Evolutionary conservation across 106 monocot genomes (phyloP), one percentile per base, ranked within the genome.

Genomic region (Posidonia australis): DNA sequence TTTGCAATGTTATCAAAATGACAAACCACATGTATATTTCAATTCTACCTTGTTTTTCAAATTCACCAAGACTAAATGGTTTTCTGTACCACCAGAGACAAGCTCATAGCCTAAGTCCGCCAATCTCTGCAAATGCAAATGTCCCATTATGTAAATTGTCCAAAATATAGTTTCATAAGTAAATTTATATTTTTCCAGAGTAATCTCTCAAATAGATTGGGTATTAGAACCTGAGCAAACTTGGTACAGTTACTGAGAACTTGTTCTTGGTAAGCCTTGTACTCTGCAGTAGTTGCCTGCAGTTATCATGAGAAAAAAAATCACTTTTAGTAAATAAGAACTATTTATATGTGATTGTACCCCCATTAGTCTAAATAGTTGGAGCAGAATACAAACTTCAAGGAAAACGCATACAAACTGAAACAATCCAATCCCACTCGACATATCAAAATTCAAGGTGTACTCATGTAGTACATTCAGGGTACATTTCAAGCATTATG

Each of bases 81-180:
- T 94, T 17, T 94, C 93, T 22, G 93, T 94, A 54, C 93, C 93
- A 63, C 93, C 93, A 62, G 93, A 94, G 70, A 94, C 93, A 74
- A 94, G 93, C 0, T 94, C 93, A 70, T 89, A 89, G 11, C 86
- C 89, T 70, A 77, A 80, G 61, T 70, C 74, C 51, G 25, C 28
- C 72, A 94, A 82, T 42, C 79, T 58, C 93, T 94, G 76, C 48
- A 74, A 64, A n/a, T 63, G 13, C 41, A 77, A 49, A 4, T 36
- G 36, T 36, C 36, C 2, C 7, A 4, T 2, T 36, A 36, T 36
- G 36, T 2, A 36, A 36, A 7, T 36, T 36, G 7, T 7, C 36
- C 36, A 36, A 4, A 36, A n/a, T 2, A 36, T 36, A 36, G 36
- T 7, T 7, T 36, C 7, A 7, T 4, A 36, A 36, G 36, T 2